phyloP scores from a whole-genome alignment of 441 rosid species.

The Populus hybrid region DNA sequence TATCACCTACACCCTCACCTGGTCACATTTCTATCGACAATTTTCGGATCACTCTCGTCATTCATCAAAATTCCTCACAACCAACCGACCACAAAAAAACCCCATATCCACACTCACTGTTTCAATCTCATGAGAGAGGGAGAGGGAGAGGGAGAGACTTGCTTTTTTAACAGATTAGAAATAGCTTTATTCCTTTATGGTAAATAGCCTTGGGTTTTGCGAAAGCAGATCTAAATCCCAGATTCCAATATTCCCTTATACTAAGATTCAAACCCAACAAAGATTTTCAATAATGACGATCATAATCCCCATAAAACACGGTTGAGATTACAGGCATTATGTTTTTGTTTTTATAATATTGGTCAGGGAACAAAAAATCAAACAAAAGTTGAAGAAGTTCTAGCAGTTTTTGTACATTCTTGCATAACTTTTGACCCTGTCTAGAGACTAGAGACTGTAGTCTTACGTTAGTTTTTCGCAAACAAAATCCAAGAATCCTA shows the following conservation, averaged over 20 bases:
- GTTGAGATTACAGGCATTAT: neutral
- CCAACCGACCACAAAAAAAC: slow-evolving; percentile 24
- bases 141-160: slow-evolving; percentile 17
- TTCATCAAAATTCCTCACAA: neutral
- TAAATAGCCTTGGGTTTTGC: slow-evolving; percentile 37
- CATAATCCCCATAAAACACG: slow-evolving; percentile 1
- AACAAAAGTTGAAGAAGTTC: neutral
- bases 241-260: slow-evolving; percentile 34
- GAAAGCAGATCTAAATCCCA: slow-evolving; percentile 50
- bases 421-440: slow-evolving; percentile 28
- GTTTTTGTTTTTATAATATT: neutral
- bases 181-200: slow-evolving; percentile 48
- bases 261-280: slow-evolving; percentile 12
- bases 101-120: slow-evolving; percentile 11
- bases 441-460: neutral
- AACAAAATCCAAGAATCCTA: slow-evolving; percentile 26
- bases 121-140: slow-evolving; percentile 8
- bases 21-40: neutral
- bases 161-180: slow-evolving; percentile 35
- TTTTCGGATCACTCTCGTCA: slow-evolving; percentile 21
- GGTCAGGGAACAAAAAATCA: no score
- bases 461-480: slow-evolving; percentile 24
- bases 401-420: neutral
- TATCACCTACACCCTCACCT: no score
- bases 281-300: slow-evolving; percentile 8